Base-by-base conservation (phyloP, 441 rosid species). In the Gossypium gossypioides region DNA sequence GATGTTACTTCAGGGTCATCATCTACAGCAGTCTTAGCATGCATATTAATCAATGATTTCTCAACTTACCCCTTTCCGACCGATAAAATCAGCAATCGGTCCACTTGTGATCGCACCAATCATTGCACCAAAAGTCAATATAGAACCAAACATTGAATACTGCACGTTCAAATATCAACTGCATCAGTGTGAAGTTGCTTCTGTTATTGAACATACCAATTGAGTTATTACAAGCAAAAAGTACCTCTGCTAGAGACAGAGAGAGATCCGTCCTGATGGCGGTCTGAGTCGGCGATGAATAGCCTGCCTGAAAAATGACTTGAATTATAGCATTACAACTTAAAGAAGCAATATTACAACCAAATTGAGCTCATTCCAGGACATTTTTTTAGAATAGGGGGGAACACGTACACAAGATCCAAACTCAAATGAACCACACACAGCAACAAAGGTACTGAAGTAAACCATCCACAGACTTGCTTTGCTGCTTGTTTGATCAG, bases 71-170 rank as follows among this genome's bases (percentile, higher is more conserved):
- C 99, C 85, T 79, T 95, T 95, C 50, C 97, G 88, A 40, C 98
- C 96, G 34, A 87, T 10, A 58, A 85, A 78, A 81, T 93, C 97
- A 58, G 96, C 95, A 27, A 90, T 90, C 3, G 86, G 88, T 15
- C 98, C 96, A 65, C 91, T 86, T 29, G 97, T 88, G 79, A 91
- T 87, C 27, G 99, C 99, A 3, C 99, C 99, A 68, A 92, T 84
- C 99, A 95, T 95, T 67, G 99, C 99, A 51, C 97, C 97, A 66
- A 95, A 84, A 21, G 97, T 92, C 79, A 95, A 57, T 72, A 95
- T 83, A 79, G 99, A 95, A 72, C 97, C 99, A 46, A 95, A 92
- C 58, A 91, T 72, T 24, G 99, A 91, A 78, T 80, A 92, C 99
- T 92, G 87, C 77, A 70, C 42, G 73, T 68, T 10, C 72, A 67